phyloP scores from a whole-genome alignment of 2,329 filamentous ascomycete genomes.

The Fusarium nygamai region DNA sequence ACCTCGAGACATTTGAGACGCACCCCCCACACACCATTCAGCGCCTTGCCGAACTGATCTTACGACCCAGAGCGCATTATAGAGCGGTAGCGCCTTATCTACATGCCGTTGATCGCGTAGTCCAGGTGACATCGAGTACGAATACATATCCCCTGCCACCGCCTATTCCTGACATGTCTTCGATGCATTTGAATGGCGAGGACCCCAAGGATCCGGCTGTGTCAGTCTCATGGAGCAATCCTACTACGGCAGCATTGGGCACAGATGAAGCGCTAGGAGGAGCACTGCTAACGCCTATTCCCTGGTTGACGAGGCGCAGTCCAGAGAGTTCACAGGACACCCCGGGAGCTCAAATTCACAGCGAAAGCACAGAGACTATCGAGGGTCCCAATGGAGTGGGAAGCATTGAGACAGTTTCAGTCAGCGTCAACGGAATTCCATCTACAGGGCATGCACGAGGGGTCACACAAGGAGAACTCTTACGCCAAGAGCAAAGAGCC shows the following conservation, averaged over 20 bases:
- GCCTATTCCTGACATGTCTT: slow-evolving; percentile 67
- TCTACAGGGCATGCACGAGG: slow-evolving; percentile 63
- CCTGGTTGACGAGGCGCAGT: slow-evolving; percentile 73
- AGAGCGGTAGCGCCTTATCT: slow-evolving; percentile 84
- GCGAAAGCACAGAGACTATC: slow-evolving; percentile 81
- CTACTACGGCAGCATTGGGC: slow-evolving; percentile 65
- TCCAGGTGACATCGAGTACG: slow-evolving; percentile 86
- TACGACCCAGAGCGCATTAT: slow-evolving; percentile 82
- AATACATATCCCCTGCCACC: slow-evolving; percentile 85
- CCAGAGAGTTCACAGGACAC: slow-evolving; percentile 45
- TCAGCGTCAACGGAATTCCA: slow-evolving; percentile 75
- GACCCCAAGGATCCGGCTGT: slow-evolving; percentile 53
- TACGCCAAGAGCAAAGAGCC: slow-evolving; percentile 86
- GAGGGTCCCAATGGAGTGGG: slow-evolving; percentile 83
- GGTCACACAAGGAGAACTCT: slow-evolving; percentile 83
- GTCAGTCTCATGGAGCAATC: slow-evolving; percentile 59
- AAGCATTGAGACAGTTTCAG: slow-evolving; percentile 82
- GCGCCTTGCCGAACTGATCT: slow-evolving; percentile 85
- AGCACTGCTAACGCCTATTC: slow-evolving; percentile 90
- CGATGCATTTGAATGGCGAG: slow-evolving; percentile 71
- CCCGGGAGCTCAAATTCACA: slow-evolving; percentile 62
- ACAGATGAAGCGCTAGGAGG: slow-evolving; percentile 91
- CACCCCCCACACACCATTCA: slow-evolving; percentile 93
- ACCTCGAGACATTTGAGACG: slow-evolving; percentile 74
- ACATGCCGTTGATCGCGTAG: slow-evolving; percentile 88